Conservation (phyloP, 2,329 filamentous ascomycete genomes). For the Triangularia verruculosa region DNA sequence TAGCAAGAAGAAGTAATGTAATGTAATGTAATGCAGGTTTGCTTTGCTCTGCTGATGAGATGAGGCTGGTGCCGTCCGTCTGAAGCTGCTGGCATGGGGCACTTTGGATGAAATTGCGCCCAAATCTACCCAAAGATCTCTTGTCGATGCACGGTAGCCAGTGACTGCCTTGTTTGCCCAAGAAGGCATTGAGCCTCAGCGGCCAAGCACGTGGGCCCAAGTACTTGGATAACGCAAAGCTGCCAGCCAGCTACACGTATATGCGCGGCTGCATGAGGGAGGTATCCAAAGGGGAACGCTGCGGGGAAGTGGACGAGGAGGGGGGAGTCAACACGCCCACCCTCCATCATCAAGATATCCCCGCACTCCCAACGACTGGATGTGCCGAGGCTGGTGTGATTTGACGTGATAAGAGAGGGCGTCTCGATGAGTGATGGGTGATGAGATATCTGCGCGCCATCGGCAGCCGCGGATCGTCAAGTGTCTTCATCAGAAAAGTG, state of each 20-base stretch:
- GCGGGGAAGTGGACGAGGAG: neutral
- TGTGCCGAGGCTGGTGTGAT: constrained; percentile 7
- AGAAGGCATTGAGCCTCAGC: constrained; percentile 7
- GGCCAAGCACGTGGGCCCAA: constrained; percentile 12
- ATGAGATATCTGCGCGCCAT: neutral
- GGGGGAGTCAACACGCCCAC: neutral
- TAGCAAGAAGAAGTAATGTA: no score
- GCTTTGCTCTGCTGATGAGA: neutral
- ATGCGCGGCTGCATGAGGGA: constrained; percentile 14
- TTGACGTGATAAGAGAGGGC: constrained; percentile 1
- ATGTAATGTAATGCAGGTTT: constrained; percentile 9
- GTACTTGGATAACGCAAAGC: constrained; percentile 20
- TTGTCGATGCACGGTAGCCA: constrained; percentile 12
- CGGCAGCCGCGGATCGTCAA: neutral
- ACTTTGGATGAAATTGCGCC: constrained; percentile 23
- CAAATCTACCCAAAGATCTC: constrained; percentile 25
- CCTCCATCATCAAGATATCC: constrained; percentile 1
- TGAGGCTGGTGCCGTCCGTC: constrained; percentile 1
- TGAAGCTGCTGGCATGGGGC: constrained; percentile 11
- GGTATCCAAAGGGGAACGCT: neutral
- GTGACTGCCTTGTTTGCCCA: constrained; percentile 10
- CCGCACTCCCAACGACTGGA: neutral
- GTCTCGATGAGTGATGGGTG: no score
- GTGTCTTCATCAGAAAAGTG: neutral
- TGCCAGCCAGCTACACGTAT: constrained; percentile 11